These are phyloP conservation scores for Lathyrus oleraceus DNA, from an alignment of 306 rosid species.

Conservation along the genomic window DNA sequence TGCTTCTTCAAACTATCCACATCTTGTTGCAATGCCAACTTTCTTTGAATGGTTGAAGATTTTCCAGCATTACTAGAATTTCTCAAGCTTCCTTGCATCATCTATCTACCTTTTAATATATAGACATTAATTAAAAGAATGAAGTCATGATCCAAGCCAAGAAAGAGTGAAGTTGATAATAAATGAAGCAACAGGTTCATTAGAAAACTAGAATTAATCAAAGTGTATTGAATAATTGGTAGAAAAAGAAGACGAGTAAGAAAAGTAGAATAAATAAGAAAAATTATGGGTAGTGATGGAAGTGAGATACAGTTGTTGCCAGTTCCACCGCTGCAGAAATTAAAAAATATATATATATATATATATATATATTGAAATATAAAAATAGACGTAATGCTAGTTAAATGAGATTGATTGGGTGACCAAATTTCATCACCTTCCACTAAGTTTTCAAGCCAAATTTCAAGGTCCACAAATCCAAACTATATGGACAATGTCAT, in stretches of 20 bases:
- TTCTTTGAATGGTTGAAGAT: constrained; percentile 59
- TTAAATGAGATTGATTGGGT: background rate
- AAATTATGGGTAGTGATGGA: too few species aligned
- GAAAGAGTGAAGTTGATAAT: constrained; percentile 35
- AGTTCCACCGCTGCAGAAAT: background rate
- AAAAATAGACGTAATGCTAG: too few species aligned
- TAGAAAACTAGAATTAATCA: too few species aligned
- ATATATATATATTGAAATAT: background rate
- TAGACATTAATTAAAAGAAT: constrained; percentile 40
- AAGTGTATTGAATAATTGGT: too few species aligned
- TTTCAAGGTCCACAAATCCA: too few species aligned
- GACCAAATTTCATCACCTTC: too few species aligned
- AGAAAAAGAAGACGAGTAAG: too few species aligned
- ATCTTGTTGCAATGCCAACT: constrained; percentile 80
- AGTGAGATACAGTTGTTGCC: constrained; percentile 5
- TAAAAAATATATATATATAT: background rate
- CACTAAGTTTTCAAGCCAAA: too few species aligned
- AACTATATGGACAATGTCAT: too few species aligned
- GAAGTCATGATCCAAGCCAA: too few species aligned
- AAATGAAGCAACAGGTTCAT: constrained; percentile 21
- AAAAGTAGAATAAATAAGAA: too few species aligned
- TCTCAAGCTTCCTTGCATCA: constrained; percentile 58
- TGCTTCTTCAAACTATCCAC: too few species aligned
- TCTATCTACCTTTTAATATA: constrained; percentile 58
- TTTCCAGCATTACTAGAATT: constrained; percentile 48